Evolutionary conservation across 2,329 filamentous ascomycete genomes (phyloP).

Genomic region (Cordyceps javanica): DNA sequence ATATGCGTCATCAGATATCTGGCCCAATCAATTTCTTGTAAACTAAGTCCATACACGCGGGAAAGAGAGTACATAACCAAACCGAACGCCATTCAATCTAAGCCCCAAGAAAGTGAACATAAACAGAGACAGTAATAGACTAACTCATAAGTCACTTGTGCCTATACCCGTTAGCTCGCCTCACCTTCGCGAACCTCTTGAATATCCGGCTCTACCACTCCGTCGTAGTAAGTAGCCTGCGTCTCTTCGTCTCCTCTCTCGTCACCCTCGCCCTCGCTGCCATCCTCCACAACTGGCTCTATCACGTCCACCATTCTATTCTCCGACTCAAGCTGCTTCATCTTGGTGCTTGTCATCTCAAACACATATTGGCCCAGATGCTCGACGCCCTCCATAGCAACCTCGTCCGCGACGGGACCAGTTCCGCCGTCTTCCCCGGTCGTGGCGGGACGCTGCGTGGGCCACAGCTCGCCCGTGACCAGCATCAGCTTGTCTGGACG

Average conservation of each 20-base stretch:
- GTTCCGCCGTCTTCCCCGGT: conserved; percentile 32
- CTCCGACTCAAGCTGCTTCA: conserved; percentile 42
- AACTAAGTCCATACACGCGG: background rate
- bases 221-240: conserved; percentile 20
- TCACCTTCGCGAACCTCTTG: conserved; percentile 31
- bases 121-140: background rate
- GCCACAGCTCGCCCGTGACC: conserved; percentile 81
- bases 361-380: conserved; percentile 94
- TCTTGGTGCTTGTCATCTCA: conserved; percentile 75
- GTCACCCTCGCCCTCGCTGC: conserved; percentile 18
- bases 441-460: conserved; percentile 48
- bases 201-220: conserved; percentile 28
- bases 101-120: background rate
- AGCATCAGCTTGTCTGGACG: conserved; percentile 77
- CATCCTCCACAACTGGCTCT: conserved; percentile 20
- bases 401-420: conserved; percentile 43
- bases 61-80: background rate
- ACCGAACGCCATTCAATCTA: conserved; percentile 6
- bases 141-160: background rate
- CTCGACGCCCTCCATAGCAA: conserved; percentile 83
- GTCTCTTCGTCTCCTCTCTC: conserved; percentile 23
- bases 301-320: conserved; percentile 21
- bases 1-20: background rate
- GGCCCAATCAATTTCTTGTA: background rate
- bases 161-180: background rate